These are phyloP conservation scores for Pelargonium australe DNA, from an alignment of 441 rosid genomes.

Conservation along the genomic window DNA sequence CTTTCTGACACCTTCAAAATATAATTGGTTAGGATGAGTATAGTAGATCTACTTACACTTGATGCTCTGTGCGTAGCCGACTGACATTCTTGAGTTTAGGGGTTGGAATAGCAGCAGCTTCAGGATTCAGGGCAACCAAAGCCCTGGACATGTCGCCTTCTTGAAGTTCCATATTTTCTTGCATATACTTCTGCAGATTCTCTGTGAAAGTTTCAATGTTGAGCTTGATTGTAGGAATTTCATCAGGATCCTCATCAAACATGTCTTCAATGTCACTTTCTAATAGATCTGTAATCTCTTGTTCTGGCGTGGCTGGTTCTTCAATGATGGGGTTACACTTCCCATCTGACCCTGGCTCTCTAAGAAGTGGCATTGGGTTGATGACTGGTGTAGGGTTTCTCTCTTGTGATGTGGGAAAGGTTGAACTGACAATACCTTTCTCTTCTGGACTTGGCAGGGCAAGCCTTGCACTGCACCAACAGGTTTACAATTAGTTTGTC, in stretches of 20 bases:
- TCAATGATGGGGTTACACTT: constrained; percentile 62
- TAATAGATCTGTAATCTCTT: constrained; percentile 33
- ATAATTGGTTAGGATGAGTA: constrained; percentile 19
- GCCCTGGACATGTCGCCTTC: constrained; percentile 81
- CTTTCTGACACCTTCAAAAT: background rate
- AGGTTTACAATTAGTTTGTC: constrained; percentile 6
- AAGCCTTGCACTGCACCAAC: constrained; percentile 78
- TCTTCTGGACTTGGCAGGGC: constrained; percentile 91
- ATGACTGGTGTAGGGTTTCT: constrained; percentile 28
- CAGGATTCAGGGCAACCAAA: constrained; percentile 71
- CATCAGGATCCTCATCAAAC: constrained; percentile 61
- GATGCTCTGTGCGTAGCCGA: constrained; percentile 88
- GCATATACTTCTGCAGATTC: constrained; percentile 59
- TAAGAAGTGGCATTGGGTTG: constrained; percentile 34
- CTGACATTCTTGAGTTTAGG: constrained; percentile 73
- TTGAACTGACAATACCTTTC: constrained; percentile 44
- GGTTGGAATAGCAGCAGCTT: constrained; percentile 64
- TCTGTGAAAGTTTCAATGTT: constrained; percentile 54
- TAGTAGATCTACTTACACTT: constrained; percentile 66
- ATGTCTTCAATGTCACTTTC: constrained; percentile 70
- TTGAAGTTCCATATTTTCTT: constrained; percentile 62
- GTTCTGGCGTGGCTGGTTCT: constrained; percentile 81
- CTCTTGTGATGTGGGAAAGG: constrained; percentile 31
- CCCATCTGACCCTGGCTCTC: constrained; percentile 19
- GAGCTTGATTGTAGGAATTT: constrained; percentile 74